phyloP scores from a whole-genome alignment of 108 stramenopile species.

The Bacterosira constricta region DNA sequence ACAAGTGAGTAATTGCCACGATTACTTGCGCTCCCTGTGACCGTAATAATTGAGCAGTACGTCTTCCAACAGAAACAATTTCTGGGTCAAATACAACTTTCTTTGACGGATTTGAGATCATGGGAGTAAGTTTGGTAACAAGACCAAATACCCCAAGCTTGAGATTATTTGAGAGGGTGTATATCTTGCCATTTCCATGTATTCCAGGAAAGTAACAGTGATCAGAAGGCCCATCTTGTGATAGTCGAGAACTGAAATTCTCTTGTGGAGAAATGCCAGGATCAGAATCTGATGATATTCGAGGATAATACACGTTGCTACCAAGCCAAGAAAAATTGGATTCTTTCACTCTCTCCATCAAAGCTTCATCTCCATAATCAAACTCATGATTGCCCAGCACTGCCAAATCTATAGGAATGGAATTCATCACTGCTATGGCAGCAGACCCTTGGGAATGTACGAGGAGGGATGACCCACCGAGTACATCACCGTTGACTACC shows the following conservation, averaged over 20 bases:
- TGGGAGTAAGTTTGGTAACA: slow-evolving; percentile 31
- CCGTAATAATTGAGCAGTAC: background rate
- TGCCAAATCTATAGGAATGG: slow-evolving; percentile 38
- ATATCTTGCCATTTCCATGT: slow-evolving; percentile 27
- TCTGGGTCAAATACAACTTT: slow-evolving; percentile 26
- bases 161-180: slow-evolving; percentile 18
- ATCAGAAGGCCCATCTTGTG: too few relatives aligned
- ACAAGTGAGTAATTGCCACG: slow-evolving; percentile 47
- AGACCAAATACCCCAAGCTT: slow-evolving; percentile 49
- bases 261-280: background rate
- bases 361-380: slow-evolving; percentile 42
- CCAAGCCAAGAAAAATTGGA: slow-evolving; percentile 40
- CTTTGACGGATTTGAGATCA: slow-evolving; percentile 31
- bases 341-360: slow-evolving; percentile 34
- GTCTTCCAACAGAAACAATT: slow-evolving; percentile 30
- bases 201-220: slow-evolving; percentile 35
- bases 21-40: slow-evolving; percentile 34
- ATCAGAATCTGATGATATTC: background rate
- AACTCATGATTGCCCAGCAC: slow-evolving; percentile 52
- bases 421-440: slow-evolving; percentile 47
- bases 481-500: slow-evolving; percentile 44
- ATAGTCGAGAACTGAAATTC: too few relatives aligned
- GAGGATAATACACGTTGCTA: slow-evolving; percentile 44
- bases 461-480: slow-evolving; percentile 45
- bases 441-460: slow-evolving; percentile 27